Evolutionary conservation across 768 basidiomycete species (phyloP).

Genomic region (Pleurotus giganteus): DNA sequence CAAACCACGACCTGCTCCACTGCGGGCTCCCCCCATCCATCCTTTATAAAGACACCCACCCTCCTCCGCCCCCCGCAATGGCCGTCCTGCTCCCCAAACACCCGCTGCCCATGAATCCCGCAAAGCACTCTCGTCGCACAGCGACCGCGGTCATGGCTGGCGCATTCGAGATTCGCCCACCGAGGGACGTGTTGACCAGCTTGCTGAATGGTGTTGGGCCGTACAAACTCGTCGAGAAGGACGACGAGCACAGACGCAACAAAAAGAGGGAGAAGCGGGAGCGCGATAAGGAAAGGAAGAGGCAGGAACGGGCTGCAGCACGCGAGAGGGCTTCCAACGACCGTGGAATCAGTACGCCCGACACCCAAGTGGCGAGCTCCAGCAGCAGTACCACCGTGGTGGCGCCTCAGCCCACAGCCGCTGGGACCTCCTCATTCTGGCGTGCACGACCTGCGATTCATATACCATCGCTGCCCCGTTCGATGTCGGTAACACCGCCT

Average conservation of each 20-base stretch:
- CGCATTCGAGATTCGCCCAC: constrained; percentile 62
- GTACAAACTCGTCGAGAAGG: constrained; percentile 61
- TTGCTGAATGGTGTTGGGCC: constrained; percentile 72
- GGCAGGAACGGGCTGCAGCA: constrained; percentile 24
- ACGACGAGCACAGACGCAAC: constrained; percentile 53
- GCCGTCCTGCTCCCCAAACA: constrained; percentile 28
- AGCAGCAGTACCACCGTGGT: constrained; percentile 23
- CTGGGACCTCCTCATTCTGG: constrained; percentile 57
- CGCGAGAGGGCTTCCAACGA: constrained; percentile 30
- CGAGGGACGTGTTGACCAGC: constrained; percentile 77
- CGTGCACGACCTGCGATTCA: constrained; percentile 69
- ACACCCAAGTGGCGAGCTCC: not conserved
- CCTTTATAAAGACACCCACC: constrained; percentile 30
- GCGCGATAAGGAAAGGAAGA: constrained; percentile 49
- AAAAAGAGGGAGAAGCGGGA: constrained; percentile 56
- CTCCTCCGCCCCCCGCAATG: constrained; percentile 25
- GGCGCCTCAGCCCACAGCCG: constrained; percentile 22
- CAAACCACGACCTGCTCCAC: constrained; percentile 53
- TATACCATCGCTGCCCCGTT: constrained; percentile 67
- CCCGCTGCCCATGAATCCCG: constrained; percentile 27
- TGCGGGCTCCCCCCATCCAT: constrained; percentile 28
- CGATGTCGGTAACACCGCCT: constrained; percentile 73
- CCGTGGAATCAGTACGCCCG: constrained; percentile 8
- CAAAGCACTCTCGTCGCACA: constrained; percentile 51
- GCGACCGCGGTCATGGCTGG: constrained; percentile 79